Evolutionary conservation across 768 basidiomycete genomes (phyloP).

Genomic region (Suillus clintonianus): DNA sequence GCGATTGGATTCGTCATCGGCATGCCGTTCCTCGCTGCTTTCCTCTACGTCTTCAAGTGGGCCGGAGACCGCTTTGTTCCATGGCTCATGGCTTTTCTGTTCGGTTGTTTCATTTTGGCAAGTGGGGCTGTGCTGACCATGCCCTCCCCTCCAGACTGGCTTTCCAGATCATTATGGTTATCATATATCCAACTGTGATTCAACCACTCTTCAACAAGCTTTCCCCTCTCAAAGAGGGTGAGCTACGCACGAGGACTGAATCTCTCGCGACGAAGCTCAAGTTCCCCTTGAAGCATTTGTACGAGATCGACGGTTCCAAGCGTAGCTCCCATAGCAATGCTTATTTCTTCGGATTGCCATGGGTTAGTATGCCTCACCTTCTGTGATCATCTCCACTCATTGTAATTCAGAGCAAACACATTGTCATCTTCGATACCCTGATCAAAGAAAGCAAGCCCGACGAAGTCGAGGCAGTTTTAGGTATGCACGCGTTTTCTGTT

Average conservation of each 20-base stretch:
- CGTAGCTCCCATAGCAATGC: slow-evolving; percentile 94
- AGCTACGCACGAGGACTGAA: slow-evolving; percentile 78
- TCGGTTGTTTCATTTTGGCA: slow-evolving; percentile 26
- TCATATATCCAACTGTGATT: slow-evolving; percentile 83
- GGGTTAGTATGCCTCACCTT: slow-evolving; percentile 50
- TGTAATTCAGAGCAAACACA: slow-evolving; percentile 73
- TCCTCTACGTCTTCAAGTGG: slow-evolving; percentile 90
- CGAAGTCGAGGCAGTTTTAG: slow-evolving; percentile 96
- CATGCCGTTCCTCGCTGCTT: slow-evolving; percentile 81
- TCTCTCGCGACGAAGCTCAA: slow-evolving; percentile 74
- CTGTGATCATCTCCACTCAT: background rate
- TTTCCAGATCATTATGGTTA: slow-evolving; percentile 84
- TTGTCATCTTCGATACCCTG: slow-evolving; percentile 96
- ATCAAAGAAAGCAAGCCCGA: slow-evolving; percentile 89
- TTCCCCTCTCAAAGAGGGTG: slow-evolving; percentile 77
- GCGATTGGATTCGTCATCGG: slow-evolving; percentile 69
- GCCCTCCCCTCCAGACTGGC: slow-evolving; percentile 50
- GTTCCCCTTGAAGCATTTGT: slow-evolving; percentile 93
- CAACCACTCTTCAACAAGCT: slow-evolving; percentile 98
- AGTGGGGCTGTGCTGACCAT: background rate
- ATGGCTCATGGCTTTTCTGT: slow-evolving; percentile 94
- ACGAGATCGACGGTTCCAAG: slow-evolving; percentile 97
- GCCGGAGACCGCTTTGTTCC: slow-evolving; percentile 92
- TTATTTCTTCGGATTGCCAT: slow-evolving; percentile 98
- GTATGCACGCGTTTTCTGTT: slow-evolving; percentile 24